Evolutionary conservation across 768 basidiomycete species (phyloP), one percentile per base, ranked within the genome.

Genomic region (Sistotremastrum niveocremeum): DNA sequence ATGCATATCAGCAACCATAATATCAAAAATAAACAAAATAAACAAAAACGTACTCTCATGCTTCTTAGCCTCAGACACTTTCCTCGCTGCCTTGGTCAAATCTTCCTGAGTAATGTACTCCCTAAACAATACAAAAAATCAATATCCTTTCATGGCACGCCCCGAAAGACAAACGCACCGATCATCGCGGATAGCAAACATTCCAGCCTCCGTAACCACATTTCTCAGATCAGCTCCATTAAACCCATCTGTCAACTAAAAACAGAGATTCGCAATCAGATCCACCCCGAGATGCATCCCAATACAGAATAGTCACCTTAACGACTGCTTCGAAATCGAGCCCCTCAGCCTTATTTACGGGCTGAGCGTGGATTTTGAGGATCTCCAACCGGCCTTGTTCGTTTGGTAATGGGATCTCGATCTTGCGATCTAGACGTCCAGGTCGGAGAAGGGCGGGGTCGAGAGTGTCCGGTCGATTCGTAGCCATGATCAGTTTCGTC

Each of bases 401-500:
- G 57, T 99, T 98, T 1, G 95, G 95, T 41, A 98, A 70, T 6
- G 94, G 93, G 42, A 99, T 86, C 67, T 98, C 94, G 51, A 99
- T 94, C 67, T 98, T 98, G 40, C 94, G 76, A 63, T 99, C 95
- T 37, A 99, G 70, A 44, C 95, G 84, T 39, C 95, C 95, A 6
- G 94, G 94, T 45, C 94, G 86, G 46, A 99, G 73, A 28, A 99
- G 77, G 9, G 94, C 94, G 9, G 95, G 95, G 64, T 98, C 95
- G 34, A 97, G 77, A 2, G 93, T 98, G 62, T 99, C 95, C 0
- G 95, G 95, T 58, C 95, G 74, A 69, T 98, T 99, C 29, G 95
- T 99, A n/a, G 95, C 95, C 89, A 98, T 97, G 62, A 99, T 99
- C 45, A 98, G 76, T 64, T 98, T 98, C 34, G 93, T 97, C 52